These are phyloP conservation scores for Lepiota brunneoincarnata DNA, from an alignment of 768 basidiomycete genomes.

Conservation along the genomic window DNA sequence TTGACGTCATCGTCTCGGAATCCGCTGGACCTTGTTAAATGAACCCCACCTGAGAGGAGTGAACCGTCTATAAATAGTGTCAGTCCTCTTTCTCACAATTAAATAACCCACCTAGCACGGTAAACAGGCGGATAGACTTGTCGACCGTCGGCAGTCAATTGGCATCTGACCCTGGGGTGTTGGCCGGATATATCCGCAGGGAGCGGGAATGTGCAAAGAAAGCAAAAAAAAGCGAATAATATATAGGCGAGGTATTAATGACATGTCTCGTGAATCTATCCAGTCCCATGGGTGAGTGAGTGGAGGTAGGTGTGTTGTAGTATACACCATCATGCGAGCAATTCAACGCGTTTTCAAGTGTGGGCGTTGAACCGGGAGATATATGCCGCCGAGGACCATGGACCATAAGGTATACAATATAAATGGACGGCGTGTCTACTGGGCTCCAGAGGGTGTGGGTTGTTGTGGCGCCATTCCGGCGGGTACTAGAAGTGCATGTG, in stretches of 20 bases:
- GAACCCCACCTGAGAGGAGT: not conserved
- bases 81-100: not conserved
- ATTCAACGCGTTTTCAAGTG: not conserved
- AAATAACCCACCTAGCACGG: too few relatives aligned
- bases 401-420: slow-evolving; percentile 23
- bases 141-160: too few relatives aligned
- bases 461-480: slow-evolving; percentile 53
- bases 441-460: slow-evolving; percentile 37
- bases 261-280: slow-evolving; percentile 12
- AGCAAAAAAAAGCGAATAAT: slow-evolving; percentile 11
- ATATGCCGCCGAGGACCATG: slow-evolving; percentile 7
- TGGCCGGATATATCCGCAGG: not conserved
- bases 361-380: not conserved
- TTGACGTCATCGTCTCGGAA: slow-evolving; percentile 1
- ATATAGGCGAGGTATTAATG: slow-evolving; percentile 17
- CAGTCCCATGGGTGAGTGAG: slow-evolving; percentile 5
- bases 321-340: slow-evolving; percentile 1
- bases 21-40: not conserved
- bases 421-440: slow-evolving; percentile 42
- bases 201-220: not conserved
- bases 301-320: not conserved
- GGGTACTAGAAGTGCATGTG: slow-evolving; percentile 38
- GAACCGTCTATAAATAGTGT: not conserved
- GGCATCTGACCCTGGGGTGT: too few relatives aligned
- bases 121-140: too few relatives aligned